phyloP scores from a whole-genome alignment of 2,329 filamentous ascomycete genomes.

The Xylaria polymorpha region DNA sequence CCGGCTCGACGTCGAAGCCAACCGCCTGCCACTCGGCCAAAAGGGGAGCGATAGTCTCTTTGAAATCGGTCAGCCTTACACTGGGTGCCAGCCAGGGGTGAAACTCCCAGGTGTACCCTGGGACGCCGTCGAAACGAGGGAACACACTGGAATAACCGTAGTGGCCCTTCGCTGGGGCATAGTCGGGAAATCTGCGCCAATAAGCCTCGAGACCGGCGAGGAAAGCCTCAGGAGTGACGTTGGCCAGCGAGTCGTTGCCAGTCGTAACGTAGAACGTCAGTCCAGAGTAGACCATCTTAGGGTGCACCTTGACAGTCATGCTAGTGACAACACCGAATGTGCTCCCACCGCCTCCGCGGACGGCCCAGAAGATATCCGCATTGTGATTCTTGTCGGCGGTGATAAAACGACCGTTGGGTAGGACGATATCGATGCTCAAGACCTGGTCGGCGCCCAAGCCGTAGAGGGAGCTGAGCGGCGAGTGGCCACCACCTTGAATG shows the following conservation, averaged over 20 bases:
- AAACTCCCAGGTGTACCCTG: slow-evolving; percentile 32
- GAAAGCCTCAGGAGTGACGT: slow-evolving; percentile 41
- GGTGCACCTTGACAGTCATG: slow-evolving; percentile 52
- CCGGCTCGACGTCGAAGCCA: slow-evolving; percentile 30
- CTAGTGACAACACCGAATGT: slow-evolving; percentile 53
- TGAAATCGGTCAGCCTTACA: slow-evolving; percentile 50
- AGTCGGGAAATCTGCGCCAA: slow-evolving; percentile 49
- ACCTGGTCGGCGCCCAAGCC: slow-evolving; percentile 62
- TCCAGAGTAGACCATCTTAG: slow-evolving; percentile 51
- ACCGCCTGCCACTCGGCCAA: slow-evolving; percentile 38
- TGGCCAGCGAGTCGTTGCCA: slow-evolving; percentile 41
- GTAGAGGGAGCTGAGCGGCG: slow-evolving; percentile 59
- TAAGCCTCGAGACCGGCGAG: slow-evolving; percentile 50
- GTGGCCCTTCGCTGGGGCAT: slow-evolving; percentile 43
- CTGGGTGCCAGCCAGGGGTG: slow-evolving; percentile 53
- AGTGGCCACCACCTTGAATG: slow-evolving; percentile 62
- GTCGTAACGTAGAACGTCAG: slow-evolving; percentile 38
- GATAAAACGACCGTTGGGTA: slow-evolving; percentile 56
- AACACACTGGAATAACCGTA: slow-evolving; percentile 42
- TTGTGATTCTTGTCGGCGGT: slow-evolving; percentile 55
- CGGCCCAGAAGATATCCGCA: slow-evolving; percentile 61
- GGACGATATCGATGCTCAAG: slow-evolving; percentile 59
- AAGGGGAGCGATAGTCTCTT: slow-evolving; percentile 50
- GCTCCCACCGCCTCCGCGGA: slow-evolving; percentile 57
- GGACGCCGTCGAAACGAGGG: slow-evolving; percentile 39